phyloP scores from a whole-genome alignment of 768 basidiomycete genomes.

The Hygrophorus russula region DNA sequence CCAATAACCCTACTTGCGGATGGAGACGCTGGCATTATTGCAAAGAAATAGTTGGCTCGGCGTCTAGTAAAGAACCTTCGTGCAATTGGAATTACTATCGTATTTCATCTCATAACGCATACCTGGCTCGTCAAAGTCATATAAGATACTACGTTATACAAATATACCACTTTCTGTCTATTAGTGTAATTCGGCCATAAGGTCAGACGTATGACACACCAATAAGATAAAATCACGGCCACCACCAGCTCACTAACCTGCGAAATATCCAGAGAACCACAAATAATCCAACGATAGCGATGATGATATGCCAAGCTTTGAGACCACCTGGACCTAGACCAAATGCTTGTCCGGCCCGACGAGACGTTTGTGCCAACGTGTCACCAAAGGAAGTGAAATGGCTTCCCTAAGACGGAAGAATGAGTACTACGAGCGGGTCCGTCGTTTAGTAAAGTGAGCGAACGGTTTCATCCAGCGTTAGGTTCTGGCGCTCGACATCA shows the following conservation, averaged over 20 bases:
- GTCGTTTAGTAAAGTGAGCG: constrained; percentile 13
- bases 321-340: constrained; percentile 57
- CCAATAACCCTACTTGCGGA: too few relatives aligned
- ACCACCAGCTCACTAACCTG: constrained; percentile 20
- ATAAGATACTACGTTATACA: too few relatives aligned
- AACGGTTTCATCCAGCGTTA: constrained; percentile 68
- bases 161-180: too few relatives aligned
- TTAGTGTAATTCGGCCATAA: too few relatives aligned
- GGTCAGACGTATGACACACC: neutral
- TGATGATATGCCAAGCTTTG: constrained; percentile 58
- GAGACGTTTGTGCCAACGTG: constrained; percentile 54
- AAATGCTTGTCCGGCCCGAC: constrained; percentile 63
- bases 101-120: too few relatives aligned
- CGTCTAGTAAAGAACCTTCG: too few relatives aligned
- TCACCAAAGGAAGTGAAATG: constrained; percentile 55
- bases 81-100: too few relatives aligned
- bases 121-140: too few relatives aligned
- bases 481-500: constrained; percentile 77
- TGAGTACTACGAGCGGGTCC: constrained; percentile 1
- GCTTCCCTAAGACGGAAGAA: constrained; percentile 36
- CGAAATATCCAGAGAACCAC: constrained; percentile 45
- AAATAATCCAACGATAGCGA: constrained; percentile 45
- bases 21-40: too few relatives aligned
- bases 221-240: neutral
- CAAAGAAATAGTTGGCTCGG: too few relatives aligned